A percentile compares a stretch with the other conserved stretches of the same genome.
phyloP scores from a whole-genome alignment of 768 basidiomycete species.

The Tulasnella sp. region DNA sequence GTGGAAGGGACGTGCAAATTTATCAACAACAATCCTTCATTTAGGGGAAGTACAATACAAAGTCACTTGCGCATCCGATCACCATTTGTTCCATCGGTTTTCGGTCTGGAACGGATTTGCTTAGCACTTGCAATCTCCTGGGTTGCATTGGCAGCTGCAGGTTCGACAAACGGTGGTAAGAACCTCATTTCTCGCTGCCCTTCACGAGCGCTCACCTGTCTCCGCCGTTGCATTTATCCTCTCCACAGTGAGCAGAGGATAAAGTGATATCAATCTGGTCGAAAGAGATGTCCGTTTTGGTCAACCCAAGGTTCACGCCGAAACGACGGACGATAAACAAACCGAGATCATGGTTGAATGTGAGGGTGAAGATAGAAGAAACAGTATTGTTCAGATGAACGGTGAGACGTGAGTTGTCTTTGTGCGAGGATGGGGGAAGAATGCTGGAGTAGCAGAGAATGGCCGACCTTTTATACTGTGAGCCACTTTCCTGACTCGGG shows the following conservation, averaged over 20 bases:
- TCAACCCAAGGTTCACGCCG: not conserved
- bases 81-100: too few relatives aligned
- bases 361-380: not conserved
- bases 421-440: not conserved
- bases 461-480: conserved; percentile 4
- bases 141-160: conserved; percentile 56
- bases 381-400: not conserved
- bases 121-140: conserved; percentile 42
- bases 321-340: not conserved
- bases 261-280: conserved; percentile 31
- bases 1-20: not conserved
- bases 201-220: conserved; percentile 40
- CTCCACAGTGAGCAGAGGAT: conserved; percentile 50
- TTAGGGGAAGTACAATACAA: too few relatives aligned
- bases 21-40: not conserved
- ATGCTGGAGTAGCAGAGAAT: not conserved
- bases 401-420: not conserved
- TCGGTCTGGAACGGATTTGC: not conserved
- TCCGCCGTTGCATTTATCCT: conserved; percentile 51
- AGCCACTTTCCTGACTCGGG: not conserved
- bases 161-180: not conserved
- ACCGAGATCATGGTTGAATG: not conserved
- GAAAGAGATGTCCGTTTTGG: not conserved
- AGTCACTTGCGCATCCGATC: too few relatives aligned
- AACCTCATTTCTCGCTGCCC: not conserved